These are phyloP conservation scores for Suillus brevipes DNA, from an alignment of 768 basidiomycete genomes.

Conservation along the genomic window DNA sequence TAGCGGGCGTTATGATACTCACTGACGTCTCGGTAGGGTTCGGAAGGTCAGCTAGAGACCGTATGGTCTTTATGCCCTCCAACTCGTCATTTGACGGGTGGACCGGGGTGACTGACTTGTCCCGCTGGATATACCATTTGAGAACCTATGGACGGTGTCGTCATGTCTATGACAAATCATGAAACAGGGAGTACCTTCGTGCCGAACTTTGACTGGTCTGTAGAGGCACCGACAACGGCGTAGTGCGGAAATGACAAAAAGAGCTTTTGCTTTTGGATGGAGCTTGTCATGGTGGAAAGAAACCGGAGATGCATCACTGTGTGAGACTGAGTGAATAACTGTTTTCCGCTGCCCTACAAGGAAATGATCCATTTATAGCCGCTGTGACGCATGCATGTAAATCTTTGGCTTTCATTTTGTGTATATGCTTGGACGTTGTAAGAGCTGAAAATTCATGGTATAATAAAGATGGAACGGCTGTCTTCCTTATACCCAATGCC, in stretches of 20 bases:
- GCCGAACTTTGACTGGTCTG: constrained; percentile 75
- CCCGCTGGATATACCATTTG: constrained; percentile 70
- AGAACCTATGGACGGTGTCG: constrained; percentile 51
- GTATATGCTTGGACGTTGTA: not conserved
- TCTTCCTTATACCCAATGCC: not conserved
- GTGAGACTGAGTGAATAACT: not conserved
- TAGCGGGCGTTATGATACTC: constrained; percentile 77
- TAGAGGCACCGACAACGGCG: constrained; percentile 84
- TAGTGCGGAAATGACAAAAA: constrained; percentile 67
- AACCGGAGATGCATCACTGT: not conserved
- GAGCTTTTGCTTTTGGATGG: constrained; percentile 44
- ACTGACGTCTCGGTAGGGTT: constrained; percentile 67
- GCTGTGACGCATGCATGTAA: not conserved
- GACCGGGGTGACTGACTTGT: constrained; percentile 64
- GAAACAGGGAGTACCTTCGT: constrained; percentile 51
- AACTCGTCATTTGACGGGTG: constrained; percentile 75
- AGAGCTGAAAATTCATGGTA: not conserved
- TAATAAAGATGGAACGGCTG: not conserved
- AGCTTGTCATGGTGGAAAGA: constrained; percentile 24
- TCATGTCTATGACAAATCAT: not conserved
- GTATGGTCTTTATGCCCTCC: constrained; percentile 61
- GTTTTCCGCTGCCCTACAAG: not conserved
- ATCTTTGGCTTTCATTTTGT: not conserved
- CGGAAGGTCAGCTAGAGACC: constrained; percentile 55
- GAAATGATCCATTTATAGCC: not conserved